These are phyloP conservation scores for Fraxinus sp. DNA, from an alignment of 305 asterid genomes.

Conservation along the genomic window DNA sequence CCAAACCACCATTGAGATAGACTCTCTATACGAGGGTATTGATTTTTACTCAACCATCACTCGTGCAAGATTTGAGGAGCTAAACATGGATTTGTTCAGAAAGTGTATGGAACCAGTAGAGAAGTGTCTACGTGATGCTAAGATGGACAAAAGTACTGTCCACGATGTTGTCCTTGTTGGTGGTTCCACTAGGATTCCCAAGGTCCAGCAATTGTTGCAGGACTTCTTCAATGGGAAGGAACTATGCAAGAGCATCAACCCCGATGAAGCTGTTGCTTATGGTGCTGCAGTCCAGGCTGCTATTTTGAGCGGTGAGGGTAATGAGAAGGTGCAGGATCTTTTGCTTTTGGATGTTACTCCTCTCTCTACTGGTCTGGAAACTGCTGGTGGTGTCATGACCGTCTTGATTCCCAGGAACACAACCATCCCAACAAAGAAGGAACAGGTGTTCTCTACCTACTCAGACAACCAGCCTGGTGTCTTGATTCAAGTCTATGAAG, in stretches of 20 bases:
- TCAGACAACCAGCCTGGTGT: conserved; percentile 10
- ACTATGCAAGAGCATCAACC: conserved; percentile 6
- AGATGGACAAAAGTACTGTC: neutral
- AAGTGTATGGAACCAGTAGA: conserved; percentile 81
- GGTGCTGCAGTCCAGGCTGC: conserved; percentile 8
- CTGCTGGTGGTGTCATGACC: conserved; percentile 9
- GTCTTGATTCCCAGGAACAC: conserved; percentile 3
- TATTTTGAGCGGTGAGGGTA: conserved; percentile 8
- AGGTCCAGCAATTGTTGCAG: conserved; percentile 8
- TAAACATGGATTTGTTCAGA: conserved; percentile 72
- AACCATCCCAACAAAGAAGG: conserved; percentile 8
- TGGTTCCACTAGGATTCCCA: conserved; percentile 8
- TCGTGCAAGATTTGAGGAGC: conserved; percentile 75
- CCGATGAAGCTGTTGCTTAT: conserved; percentile 5
- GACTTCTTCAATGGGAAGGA: conserved; percentile 3
- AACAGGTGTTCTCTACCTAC: conserved; percentile 4
- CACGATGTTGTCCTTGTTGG: conserved; percentile 3
- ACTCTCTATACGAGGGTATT: conserved; percentile 67
- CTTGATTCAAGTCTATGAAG: conserved; percentile 6
- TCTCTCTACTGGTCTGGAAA: conserved; percentile 3
- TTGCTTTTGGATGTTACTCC: conserved; percentile 4
- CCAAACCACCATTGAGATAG: conserved; percentile 74
- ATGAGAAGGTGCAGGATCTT: conserved; percentile 9
- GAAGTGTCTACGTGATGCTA: conserved; percentile 40
- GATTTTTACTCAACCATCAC: conserved; percentile 77